Conservation (phyloP, 1,284 basidiomycete species). For the Ceratobasidium sp. region DNA sequence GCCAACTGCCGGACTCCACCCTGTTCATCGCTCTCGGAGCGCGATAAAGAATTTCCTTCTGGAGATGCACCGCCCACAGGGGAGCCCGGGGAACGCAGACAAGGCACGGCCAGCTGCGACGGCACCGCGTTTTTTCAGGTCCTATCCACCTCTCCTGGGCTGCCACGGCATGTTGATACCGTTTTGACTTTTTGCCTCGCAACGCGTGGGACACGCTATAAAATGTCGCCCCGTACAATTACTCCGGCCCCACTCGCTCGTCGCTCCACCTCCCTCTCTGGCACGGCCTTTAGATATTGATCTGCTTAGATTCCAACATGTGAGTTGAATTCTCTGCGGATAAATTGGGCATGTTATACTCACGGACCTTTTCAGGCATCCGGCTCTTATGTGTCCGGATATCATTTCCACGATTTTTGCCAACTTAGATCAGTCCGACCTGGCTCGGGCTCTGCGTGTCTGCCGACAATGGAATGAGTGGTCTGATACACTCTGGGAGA, state of each 20-base stretch:
- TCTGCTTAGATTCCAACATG: conserved; percentile 11
- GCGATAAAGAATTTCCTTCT: conserved; percentile 16
- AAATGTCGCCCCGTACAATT: conserved; percentile 23
- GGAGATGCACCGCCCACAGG: conserved; percentile 18
- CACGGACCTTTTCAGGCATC: conserved; percentile 19
- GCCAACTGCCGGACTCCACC: neutral
- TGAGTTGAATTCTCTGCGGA: neutral
- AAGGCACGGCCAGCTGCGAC: conserved; percentile 9
- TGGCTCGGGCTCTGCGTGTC: conserved; percentile 38
- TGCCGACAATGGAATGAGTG: conserved; percentile 42
- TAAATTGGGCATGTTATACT: neutral
- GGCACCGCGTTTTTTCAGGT: conserved; percentile 27
- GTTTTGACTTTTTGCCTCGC: conserved; percentile 19
- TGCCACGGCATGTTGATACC: conserved; percentile 40
- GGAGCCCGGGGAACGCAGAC: neutral
- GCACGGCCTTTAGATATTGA: conserved; percentile 16
- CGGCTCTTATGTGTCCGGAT: conserved; percentile 13
- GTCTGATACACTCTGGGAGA: conserved; percentile 32
- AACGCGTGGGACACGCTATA: conserved; percentile 33
- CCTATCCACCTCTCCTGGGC: conserved; percentile 18
- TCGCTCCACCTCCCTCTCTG: conserved; percentile 22
- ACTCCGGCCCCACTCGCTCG: conserved; percentile 10
- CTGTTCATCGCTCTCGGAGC: neutral
- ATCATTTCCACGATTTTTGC: conserved; percentile 26
- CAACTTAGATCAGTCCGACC: conserved; percentile 25